Percentiles rank a stretch among this genome's conserved stretches.
phyloP scores from a whole-genome alignment of 129 eudicot species.

The Helianthus annuus region DNA sequence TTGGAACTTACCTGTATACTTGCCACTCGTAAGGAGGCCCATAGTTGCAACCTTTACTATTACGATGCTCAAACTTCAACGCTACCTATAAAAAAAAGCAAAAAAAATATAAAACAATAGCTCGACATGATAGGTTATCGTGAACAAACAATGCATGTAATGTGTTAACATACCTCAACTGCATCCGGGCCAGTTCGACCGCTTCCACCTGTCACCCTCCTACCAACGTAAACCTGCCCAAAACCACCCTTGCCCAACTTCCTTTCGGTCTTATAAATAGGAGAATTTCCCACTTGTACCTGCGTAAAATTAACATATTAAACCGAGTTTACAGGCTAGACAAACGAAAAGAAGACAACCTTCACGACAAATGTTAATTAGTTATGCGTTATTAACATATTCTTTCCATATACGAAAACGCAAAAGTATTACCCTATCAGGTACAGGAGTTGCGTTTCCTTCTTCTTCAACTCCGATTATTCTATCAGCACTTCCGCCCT shows the following conservation, averaged over 20 bases:
- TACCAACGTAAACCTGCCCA: conserved; percentile 98
- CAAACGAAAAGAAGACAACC: background rate
- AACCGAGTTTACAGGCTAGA: background rate
- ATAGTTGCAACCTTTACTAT: conserved; percentile 96
- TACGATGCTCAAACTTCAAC: conserved; percentile 97
- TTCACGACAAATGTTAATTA: background rate
- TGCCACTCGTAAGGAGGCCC: conserved; percentile 99
- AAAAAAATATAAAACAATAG: background rate
- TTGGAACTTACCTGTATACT: conserved; percentile 77
- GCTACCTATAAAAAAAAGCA: conserved; percentile 59
- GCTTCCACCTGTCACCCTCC: conserved; percentile 78
- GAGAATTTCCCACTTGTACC: conserved; percentile 98
- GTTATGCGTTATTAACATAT: background rate
- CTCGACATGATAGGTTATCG: background rate
- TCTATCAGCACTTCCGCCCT: conserved; percentile 83
- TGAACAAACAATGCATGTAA: conserved; percentile 6
- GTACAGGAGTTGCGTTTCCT: conserved; percentile 77
- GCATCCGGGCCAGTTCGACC: conserved; percentile 95
- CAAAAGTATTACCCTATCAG: conserved; percentile 68
- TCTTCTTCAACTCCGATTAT: conserved; percentile 84
- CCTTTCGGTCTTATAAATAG: conserved; percentile 82
- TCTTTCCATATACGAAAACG: too few relatives aligned
- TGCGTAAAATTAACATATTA: conserved; percentile 32
- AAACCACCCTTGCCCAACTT: conserved; percentile 99
- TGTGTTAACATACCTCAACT: conserved; percentile 60